Evolutionary conservation across 139 green algal species (phyloP), one percentile per base, ranked within the genome.

Genomic region (Chlamydomonas incerta): DNA sequence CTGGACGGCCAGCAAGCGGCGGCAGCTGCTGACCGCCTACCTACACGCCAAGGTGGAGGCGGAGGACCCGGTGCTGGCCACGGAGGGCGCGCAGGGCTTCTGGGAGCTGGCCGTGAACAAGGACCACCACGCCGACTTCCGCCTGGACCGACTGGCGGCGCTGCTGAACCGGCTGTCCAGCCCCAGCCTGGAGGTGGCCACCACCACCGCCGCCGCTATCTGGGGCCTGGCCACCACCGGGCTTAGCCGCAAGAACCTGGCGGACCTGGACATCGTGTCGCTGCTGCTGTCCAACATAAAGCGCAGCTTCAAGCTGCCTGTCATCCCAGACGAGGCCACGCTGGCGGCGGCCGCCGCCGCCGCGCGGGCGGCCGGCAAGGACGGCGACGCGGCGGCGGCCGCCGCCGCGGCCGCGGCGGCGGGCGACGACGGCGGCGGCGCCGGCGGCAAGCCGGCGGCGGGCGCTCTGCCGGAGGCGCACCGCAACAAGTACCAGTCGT

Each of bases 81-180:
- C 81, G 79, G 91, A 95, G 87, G 94, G 92, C 20, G 90, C 77
- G 0, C 91, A 94, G 65, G 93, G 92, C 60, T 91, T 97, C 66
- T 96, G 93, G 92, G 94, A 97, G 89, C 84, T 96, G 41, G 80
- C 87, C 58, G 92, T 97, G 47, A 94, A 95, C 70, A 92, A 91
- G 76, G 81, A 90, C n/a, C 85, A 95, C 87, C 93, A 96, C 72
- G 74, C 65, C 18, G 91, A 95, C 80, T 91, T 95, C 57, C 74
- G 76, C 17, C 63, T 88, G 3, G 82, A 90, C 37, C 80, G 83
- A 37, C 73, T 96, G 50, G 52, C 80, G 62, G 74, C 81, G 8
- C 65, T 95, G 28, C 74, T 95, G 3, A 60, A 87, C 17, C 76
- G 71, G 4, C 74, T 95, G 41, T 62, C 73, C 35, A 83, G 55